These are phyloP conservation scores for Trametes versicolor DNA, from an alignment of 1,284 basidiomycete genomes.

Conservation along the genomic window DNA sequence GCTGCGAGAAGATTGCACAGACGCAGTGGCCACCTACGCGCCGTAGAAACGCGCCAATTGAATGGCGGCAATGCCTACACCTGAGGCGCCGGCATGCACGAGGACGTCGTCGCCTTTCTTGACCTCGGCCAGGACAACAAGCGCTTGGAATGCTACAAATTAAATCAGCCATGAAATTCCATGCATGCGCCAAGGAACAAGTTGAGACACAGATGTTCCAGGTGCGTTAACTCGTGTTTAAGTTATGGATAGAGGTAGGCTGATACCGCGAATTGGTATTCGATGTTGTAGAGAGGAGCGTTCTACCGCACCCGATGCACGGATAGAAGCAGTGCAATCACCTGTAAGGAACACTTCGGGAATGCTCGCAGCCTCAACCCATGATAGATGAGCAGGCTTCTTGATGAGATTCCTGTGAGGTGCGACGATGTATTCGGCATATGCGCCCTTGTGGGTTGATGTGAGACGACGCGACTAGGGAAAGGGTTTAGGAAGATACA, in stretches of 20 bases:
- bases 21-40: constrained; percentile 62
- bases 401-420: constrained; percentile 74
- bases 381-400: constrained; percentile 83
- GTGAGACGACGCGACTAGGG: constrained; percentile 1
- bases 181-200: no score
- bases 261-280: no score
- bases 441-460: constrained; percentile 73
- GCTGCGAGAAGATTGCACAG: constrained; percentile 16
- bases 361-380: constrained; percentile 87
- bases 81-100: constrained; percentile 90
- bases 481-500: constrained; percentile 35
- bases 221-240: no score
- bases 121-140: constrained; percentile 77
- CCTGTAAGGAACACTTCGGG: constrained; percentile 91
- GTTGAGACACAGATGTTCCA: no score
- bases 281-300: no score
- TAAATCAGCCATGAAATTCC: not conserved
- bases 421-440: constrained; percentile 88
- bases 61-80: constrained; percentile 91
- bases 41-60: constrained; percentile 84
- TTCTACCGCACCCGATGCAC: no score
- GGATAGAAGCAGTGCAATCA: constrained; percentile 41
- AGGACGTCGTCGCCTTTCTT: constrained; percentile 82
- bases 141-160: constrained; percentile 80
- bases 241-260: no score